These are phyloP conservation scores for Arachis monticola DNA, from an alignment of 331 rosid species.

Conservation along the genomic window DNA sequence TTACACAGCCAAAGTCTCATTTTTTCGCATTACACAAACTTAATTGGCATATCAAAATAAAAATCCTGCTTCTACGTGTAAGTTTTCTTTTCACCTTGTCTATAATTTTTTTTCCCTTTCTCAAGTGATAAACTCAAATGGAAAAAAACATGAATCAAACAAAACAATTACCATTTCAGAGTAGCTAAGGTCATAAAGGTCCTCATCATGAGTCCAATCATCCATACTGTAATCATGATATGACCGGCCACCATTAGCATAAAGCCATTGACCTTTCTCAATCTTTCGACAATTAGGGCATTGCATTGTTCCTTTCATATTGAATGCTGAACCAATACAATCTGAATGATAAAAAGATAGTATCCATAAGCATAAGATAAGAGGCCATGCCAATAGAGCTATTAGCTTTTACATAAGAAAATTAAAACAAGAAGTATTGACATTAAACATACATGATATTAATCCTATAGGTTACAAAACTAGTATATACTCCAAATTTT, in stretches of 20 bases:
- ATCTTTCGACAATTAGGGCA: conserved; percentile 98
- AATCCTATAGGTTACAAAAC: neutral
- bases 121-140: conserved; percentile 36
- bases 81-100: neutral
- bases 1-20: too few species aligned
- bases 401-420: conserved; percentile 7
- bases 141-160: conserved; percentile 27
- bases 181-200: conserved; percentile 88
- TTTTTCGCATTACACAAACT: too few species aligned
- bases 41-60: too few species aligned
- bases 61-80: too few species aligned
- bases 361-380: conserved; percentile 31
- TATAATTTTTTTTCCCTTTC: conserved; percentile 1
- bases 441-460: neutral
- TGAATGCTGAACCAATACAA: conserved; percentile 97
- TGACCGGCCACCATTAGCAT: conserved; percentile 87
- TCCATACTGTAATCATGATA: conserved; percentile 83
- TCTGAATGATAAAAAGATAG: conserved; percentile 53
- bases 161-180: conserved; percentile 79
- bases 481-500: neutral
- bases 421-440: conserved; percentile 23
- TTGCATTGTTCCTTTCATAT: conserved; percentile 93
- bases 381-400: neutral
- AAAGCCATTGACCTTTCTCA: conserved; percentile 99
- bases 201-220: conserved; percentile 92